A percentile compares a stretch with the other conserved stretches of the same genome.
These are phyloP conservation scores for Debaryomycetaceae sp. DNA, from an alignment of 1,139 yeast species.

Conservation along the genomic window DNA sequence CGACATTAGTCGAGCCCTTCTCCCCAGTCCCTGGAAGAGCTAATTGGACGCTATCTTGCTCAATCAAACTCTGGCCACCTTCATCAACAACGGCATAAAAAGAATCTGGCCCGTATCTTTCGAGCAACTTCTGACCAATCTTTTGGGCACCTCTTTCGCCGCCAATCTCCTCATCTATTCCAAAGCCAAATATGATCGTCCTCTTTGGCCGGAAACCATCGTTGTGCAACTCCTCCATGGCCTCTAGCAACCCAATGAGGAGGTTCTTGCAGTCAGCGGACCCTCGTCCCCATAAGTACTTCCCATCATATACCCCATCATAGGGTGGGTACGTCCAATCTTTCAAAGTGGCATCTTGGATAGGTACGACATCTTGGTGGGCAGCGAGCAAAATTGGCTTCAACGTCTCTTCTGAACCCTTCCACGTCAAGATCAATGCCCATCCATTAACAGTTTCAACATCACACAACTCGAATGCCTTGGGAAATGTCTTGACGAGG, in stretches of 20 bases:
- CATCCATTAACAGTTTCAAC: slow-evolving; percentile 22
- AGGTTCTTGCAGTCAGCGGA: slow-evolving; percentile 38
- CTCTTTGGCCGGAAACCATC: slow-evolving; percentile 32
- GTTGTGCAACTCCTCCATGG: slow-evolving; percentile 29
- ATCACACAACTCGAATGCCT: slow-evolving; percentile 17
- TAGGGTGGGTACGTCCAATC: slow-evolving; percentile 39
- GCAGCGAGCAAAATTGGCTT: slow-evolving; percentile 38
- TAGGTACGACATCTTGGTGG: slow-evolving; percentile 45
- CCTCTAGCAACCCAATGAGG: slow-evolving; percentile 31
- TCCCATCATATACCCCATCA: slow-evolving; percentile 35
- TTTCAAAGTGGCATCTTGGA: slow-evolving; percentile 26
- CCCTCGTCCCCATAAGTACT: slow-evolving; percentile 37
- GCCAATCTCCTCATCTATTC: slow-evolving; percentile 41
- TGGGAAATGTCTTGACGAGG: slow-evolving; percentile 21
- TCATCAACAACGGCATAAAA: slow-evolving; percentile 38
- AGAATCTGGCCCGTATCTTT: slow-evolving; percentile 33
- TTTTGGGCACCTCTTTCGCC: slow-evolving; percentile 28
- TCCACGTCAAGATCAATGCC: slow-evolving; percentile 28
- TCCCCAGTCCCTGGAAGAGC: slow-evolving; percentile 51
- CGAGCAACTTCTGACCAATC: slow-evolving; percentile 22
- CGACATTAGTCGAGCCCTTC: slow-evolving; percentile 34
- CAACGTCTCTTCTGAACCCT: slow-evolving; percentile 18
- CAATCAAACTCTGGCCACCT: slow-evolving; percentile 31
- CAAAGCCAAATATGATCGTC: slow-evolving; percentile 38
- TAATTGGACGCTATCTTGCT: slow-evolving; percentile 36